Percentiles rank a stretch among this genome's conserved stretches.
Evolutionary conservation across 108 stramenopile species (phyloP).

Genomic region (Pseudonitzschia multiseries): DNA sequence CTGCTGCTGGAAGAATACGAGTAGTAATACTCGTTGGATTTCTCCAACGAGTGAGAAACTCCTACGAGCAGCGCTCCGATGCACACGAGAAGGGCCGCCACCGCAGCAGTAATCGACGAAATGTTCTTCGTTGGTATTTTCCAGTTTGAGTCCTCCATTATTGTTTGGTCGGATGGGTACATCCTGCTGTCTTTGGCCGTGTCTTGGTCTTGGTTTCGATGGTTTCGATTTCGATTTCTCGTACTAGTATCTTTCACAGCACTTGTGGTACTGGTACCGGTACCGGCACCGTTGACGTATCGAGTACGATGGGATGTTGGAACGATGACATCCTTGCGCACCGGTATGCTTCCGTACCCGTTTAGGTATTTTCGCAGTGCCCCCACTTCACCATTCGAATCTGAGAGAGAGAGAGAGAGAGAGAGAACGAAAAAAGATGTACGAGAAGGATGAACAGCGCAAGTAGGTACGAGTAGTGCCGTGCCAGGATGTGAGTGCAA

Average conservation of each 20-base stretch:
- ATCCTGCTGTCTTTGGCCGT: background rate
- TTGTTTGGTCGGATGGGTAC: slow-evolving; percentile 1
- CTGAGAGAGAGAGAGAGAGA: background rate
- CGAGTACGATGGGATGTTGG: background rate
- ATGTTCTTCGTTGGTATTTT: background rate
- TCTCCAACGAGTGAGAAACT: background rate
- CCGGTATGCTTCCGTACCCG: background rate
- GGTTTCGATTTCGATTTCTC: background rate
- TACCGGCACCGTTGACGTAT: background rate
- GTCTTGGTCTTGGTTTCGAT: background rate
- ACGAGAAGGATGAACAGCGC: too few relatives aligned
- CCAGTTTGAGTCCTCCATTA: background rate
- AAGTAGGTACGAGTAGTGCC: too few relatives aligned
- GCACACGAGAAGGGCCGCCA: slow-evolving; percentile 8
- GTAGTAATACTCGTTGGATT: background rate
- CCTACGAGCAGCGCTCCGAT: slow-evolving; percentile 11
- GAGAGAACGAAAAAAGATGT: too few relatives aligned
- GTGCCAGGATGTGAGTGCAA: too few relatives aligned
- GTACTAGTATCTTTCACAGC: background rate
- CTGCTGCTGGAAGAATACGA: background rate
- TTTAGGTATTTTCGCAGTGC: slow-evolving; percentile 8
- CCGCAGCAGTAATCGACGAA: slow-evolving; percentile 5
- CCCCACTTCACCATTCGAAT: slow-evolving; percentile 5
- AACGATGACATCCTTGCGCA: background rate
- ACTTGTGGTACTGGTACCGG: background rate